Percentiles rank a stretch among this genome's conserved stretches.
Conservation (phyloP, 805 yeast genomes). For the Lipomyces sp. region DNA sequence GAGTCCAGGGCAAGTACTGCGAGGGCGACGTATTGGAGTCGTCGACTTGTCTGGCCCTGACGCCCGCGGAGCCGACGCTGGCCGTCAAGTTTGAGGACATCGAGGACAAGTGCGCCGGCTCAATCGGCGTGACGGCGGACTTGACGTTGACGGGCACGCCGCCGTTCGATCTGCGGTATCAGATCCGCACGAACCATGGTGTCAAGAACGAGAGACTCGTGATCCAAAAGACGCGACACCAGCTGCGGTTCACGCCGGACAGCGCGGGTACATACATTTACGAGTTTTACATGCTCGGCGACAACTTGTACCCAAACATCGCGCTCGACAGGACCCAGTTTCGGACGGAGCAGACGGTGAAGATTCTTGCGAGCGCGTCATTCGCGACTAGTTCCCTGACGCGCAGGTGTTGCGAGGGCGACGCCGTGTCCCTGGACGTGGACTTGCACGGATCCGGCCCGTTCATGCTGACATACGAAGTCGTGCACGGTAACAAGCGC, state of each 20-base stretch:
- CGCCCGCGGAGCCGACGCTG: constrained; percentile 54
- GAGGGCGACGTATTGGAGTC: constrained; percentile 60
- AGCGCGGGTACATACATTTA: constrained; percentile 79
- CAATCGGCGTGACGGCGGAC: constrained; percentile 76
- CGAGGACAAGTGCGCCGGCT: constrained; percentile 86
- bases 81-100: constrained; percentile 52
- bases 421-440: constrained; percentile 50
- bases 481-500: constrained; percentile 55
- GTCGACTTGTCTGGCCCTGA: constrained; percentile 52
- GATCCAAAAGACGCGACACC: constrained; percentile 44
- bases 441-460: constrained; percentile 77
- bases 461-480: constrained; percentile 63
- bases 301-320: constrained; percentile 52
- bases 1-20: constrained; percentile 61
- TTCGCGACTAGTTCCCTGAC: constrained; percentile 29
- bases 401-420: constrained; percentile 48
- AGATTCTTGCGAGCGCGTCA: constrained; percentile 43
- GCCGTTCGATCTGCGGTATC: constrained; percentile 70
- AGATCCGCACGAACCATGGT: constrained; percentile 44
- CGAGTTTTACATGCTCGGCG: constrained; percentile 61
- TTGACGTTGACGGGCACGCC: constrained; percentile 70
- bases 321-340: constrained; percentile 29
- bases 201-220: constrained; percentile 35
- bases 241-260: constrained; percentile 70
- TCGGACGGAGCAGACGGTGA: constrained; percentile 37